phyloP scores from a whole-genome alignment of 371 early-diverging fungal species.

The Zancudomyces culisetae region DNA sequence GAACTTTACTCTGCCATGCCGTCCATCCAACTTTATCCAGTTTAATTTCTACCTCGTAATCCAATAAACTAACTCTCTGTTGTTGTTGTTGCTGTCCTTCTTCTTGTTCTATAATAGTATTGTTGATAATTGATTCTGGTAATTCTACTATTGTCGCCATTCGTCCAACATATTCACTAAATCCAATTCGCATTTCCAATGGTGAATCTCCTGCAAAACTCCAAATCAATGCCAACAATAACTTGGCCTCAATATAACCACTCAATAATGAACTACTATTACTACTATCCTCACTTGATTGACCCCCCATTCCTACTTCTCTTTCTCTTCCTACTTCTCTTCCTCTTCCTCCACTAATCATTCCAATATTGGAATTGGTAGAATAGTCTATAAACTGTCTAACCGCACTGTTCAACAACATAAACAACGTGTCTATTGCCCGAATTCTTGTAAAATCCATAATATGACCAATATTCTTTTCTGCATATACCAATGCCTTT shows the following conservation, averaged over 20 bases:
- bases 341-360: constrained; percentile 52
- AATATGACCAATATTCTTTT: constrained; percentile 66
- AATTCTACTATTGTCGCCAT: constrained; percentile 65
- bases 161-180: constrained; percentile 68
- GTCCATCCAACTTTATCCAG: constrained; percentile 63
- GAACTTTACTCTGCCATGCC: constrained; percentile 78
- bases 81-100: not conserved
- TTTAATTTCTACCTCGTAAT: constrained; percentile 69
- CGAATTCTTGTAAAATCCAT: constrained; percentile 92
- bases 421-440: constrained; percentile 70
- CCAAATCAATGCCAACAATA: constrained; percentile 78
- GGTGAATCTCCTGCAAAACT: constrained; percentile 86
- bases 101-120: constrained; percentile 3
- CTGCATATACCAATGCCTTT: constrained; percentile 47
- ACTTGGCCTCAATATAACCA: constrained; percentile 56
- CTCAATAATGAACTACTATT: no score
- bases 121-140: constrained; percentile 34
- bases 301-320: no score
- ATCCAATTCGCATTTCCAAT: constrained; percentile 44
- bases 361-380: constrained; percentile 76
- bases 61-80: constrained; percentile 40
- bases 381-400: constrained; percentile 68
- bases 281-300: no score
- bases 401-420: constrained; percentile 74
- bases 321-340: constrained; percentile 74